These are phyloP conservation scores for Fusarium nanum DNA, from an alignment of 2,329 filamentous ascomycete species.

Conservation along the genomic window DNA sequence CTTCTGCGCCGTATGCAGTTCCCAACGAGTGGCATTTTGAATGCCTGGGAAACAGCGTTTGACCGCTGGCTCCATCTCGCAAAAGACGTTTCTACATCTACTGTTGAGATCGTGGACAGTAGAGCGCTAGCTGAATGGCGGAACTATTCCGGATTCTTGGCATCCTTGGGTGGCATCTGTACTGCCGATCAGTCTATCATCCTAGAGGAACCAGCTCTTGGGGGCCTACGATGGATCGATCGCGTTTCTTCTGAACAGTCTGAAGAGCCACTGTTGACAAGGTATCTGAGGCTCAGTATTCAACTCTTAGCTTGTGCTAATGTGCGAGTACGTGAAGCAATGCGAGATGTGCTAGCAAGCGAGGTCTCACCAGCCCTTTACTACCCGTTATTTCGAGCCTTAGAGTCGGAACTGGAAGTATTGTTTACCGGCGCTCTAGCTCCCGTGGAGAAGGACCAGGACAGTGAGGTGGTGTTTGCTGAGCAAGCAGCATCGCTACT, in stretches of 20 bases:
- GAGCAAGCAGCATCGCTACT: constrained; percentile 74
- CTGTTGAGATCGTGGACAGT: constrained; percentile 65
- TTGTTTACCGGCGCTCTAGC: constrained; percentile 69
- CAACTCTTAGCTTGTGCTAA: constrained; percentile 73
- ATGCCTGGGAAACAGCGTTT: constrained; percentile 75
- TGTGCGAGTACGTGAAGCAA: constrained; percentile 73
- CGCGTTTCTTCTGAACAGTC: constrained; percentile 67
- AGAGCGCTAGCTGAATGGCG: constrained; percentile 72
- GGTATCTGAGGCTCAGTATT: constrained; percentile 72
- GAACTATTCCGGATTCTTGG: constrained; percentile 75
- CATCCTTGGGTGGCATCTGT: constrained; percentile 74
- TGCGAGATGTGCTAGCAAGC: constrained; percentile 73
- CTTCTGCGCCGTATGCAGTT: constrained; percentile 70
- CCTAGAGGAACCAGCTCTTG: constrained; percentile 68
- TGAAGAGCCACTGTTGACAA: constrained; percentile 69
- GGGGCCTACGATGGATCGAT: constrained; percentile 74
- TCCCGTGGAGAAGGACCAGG: constrained; percentile 63
- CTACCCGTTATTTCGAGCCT: constrained; percentile 71
- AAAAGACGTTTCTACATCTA: constrained; percentile 69
- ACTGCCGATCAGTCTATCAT: constrained; percentile 68
- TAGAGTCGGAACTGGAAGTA: constrained; percentile 72
- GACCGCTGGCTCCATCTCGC: constrained; percentile 73
- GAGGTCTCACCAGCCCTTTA: constrained; percentile 73
- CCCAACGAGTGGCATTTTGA: constrained; percentile 73
- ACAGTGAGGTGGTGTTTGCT: constrained; percentile 73